These are phyloP conservation scores for Primulina tabacum DNA, from an alignment of 257 asterid species.

Conservation along the genomic window DNA sequence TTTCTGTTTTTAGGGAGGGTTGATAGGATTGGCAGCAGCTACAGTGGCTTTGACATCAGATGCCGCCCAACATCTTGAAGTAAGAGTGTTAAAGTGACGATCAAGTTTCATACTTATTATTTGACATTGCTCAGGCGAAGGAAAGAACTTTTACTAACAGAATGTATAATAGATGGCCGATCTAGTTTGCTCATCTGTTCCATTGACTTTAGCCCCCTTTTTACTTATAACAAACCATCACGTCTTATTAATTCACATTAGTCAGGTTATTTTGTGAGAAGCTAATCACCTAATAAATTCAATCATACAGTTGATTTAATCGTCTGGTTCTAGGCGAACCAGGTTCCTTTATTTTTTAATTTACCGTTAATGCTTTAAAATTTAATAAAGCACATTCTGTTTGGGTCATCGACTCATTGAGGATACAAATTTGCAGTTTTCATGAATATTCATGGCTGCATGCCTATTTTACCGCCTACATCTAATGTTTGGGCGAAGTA, in stretches of 20 bases:
- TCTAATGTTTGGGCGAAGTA: neutral
- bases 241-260: neutral
- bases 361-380: neutral
- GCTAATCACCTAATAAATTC: neutral
- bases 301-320: neutral
- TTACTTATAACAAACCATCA: neutral
- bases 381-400: neutral
- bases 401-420: neutral
- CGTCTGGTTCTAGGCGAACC: neutral
- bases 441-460: neutral
- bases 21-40: constrained; percentile 99
- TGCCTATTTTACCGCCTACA: neutral
- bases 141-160: constrained; percentile 3
- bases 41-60: constrained; percentile 91
- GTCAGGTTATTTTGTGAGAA: neutral
- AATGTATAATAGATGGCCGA: constrained; percentile 11
- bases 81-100: constrained; percentile 30
- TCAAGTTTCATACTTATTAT: neutral
- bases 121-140: neutral
- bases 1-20: constrained; percentile 66
- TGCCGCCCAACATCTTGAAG: constrained; percentile 96
- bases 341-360: too few species aligned
- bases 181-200: constrained; percentile 1
- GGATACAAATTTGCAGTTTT: neutral
- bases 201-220: neutral